Evolutionary conservation across 768 basidiomycete genomes (phyloP), one percentile per base, ranked within the genome.

Genomic region (Lentinula sp.): DNA sequence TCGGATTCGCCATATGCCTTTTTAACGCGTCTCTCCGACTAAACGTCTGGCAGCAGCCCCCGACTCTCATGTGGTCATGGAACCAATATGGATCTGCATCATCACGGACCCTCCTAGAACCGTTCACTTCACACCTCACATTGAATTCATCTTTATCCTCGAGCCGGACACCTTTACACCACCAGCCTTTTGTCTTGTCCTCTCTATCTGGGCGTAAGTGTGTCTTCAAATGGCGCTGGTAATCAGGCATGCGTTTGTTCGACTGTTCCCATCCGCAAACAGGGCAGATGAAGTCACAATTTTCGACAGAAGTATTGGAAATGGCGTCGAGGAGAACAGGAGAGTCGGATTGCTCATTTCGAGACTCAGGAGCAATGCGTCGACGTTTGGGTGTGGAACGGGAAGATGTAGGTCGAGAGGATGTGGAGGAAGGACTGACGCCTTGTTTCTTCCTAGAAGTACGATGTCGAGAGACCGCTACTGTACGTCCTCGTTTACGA

Each of bases 161-260:
- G 36, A 70, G 20, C 3, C 64, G 70, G n/a, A 79, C 74, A 2
- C 79, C 79, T 53, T 71, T 73, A 70, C 80, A 81, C 63, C 70
- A 70, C 70, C 71, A 75, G 0, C 71, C 72, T 39, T 67, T 65
- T 39, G 62, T 60, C n/a, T 70, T 65, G 20, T 79, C 74, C 46
- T 77, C 72, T 20, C 76, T 72, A 28, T 71, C 70, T 49, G 81
- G 73, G 20, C 82, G 81, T 61, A 78, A 75, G 65, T 86, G 85
- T 2, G 84, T 84, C 48, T 71, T 74, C 46, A 86, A 67, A 67
- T 87, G 86, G 23, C 86, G 80, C 68, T 79, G 79, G 67, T 83
- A 81, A 66, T 87, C 86, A 9, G 85, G 83, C 35, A 79, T 67
- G 28, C 85, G 82, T 43, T 73, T 72, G 71, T 82, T 84, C 41